These are phyloP conservation scores for Thermochaetoides dissita DNA, from an alignment of 2,329 filamentous ascomycete species.

Conservation along the genomic window DNA sequence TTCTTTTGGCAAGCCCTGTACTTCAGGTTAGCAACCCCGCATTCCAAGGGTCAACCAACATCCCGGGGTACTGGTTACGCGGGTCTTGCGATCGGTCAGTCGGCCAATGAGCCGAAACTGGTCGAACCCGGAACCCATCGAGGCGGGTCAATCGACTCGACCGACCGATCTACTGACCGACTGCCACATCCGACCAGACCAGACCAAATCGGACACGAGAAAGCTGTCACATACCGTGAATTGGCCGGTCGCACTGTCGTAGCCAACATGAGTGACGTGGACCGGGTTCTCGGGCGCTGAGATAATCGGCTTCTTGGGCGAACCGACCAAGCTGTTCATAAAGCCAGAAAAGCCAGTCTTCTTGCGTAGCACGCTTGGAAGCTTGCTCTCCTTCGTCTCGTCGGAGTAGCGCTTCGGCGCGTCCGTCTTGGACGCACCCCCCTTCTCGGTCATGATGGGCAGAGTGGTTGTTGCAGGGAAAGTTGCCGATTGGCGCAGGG, in stretches of 20 bases:
- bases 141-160: no score
- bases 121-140: no score
- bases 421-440: constrained; percentile 28
- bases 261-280: constrained; percentile 94
- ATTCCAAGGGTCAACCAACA: no score
- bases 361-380: constrained; percentile 51
- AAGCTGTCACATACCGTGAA: constrained; percentile 57
- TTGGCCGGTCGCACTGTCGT: constrained; percentile 89
- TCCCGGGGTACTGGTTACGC: no score
- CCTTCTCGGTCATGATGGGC: constrained; percentile 35
- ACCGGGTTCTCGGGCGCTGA: constrained; percentile 97
- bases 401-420: constrained; percentile 65
- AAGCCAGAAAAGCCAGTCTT: constrained; percentile 83
- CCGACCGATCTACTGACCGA: no score
- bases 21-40: no score
- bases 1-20: constrained; percentile 82
- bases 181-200: no score
- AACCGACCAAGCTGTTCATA: constrained; percentile 69
- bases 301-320: constrained; percentile 81
- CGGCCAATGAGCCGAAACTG: no score
- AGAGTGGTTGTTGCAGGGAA: constrained; percentile 38
- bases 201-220: constrained; percentile 2
- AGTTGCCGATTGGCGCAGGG: constrained; percentile 52
- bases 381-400: constrained; percentile 52
- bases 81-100: no score